These are phyloP conservation scores for Prunus mira DNA, from an alignment of 306 rosid species.

Conservation along the genomic window DNA sequence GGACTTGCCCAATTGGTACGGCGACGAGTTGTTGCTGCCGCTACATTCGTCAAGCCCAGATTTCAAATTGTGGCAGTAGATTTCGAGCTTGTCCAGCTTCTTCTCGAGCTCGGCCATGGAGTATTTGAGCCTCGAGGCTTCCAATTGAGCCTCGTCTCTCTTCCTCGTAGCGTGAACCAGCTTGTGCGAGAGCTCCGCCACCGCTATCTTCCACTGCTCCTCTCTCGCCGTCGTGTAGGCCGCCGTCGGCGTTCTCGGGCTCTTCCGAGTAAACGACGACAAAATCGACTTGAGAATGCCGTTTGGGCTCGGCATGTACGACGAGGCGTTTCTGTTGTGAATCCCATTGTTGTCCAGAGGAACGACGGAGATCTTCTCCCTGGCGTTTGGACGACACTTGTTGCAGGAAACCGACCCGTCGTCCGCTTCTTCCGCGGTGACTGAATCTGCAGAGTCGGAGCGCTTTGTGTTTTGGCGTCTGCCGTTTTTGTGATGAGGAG, in stretches of 20 bases:
- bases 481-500: conserved; percentile 19
- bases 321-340: neutral
- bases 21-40: conserved; percentile 19
- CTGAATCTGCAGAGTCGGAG: conserved; percentile 36
- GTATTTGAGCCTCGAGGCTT: conserved; percentile 72
- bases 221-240: conserved; percentile 41
- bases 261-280: conserved; percentile 61
- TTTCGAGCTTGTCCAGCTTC: conserved; percentile 83
- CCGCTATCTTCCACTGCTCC: conserved; percentile 84
- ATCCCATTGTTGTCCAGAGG: conserved; percentile 49
- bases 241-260: conserved; percentile 48
- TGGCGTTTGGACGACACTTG: conserved; percentile 81
- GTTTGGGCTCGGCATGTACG: conserved; percentile 62
- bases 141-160: conserved; percentile 70
- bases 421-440: conserved; percentile 7
- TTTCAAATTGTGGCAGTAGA: conserved; percentile 71
- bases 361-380: conserved; percentile 80
- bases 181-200: conserved; percentile 81
- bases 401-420: conserved; percentile 67
- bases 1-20: conserved; percentile 10
- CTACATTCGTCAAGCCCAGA: conserved; percentile 76
- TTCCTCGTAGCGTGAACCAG: conserved; percentile 70
- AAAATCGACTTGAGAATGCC: conserved; percentile 70
- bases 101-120: conserved; percentile 86
- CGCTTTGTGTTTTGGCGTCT: conserved; percentile 40